Base-by-base conservation (phyloP, 257 asterid genomes). In the Ophiorrhiza pumila region DNA sequence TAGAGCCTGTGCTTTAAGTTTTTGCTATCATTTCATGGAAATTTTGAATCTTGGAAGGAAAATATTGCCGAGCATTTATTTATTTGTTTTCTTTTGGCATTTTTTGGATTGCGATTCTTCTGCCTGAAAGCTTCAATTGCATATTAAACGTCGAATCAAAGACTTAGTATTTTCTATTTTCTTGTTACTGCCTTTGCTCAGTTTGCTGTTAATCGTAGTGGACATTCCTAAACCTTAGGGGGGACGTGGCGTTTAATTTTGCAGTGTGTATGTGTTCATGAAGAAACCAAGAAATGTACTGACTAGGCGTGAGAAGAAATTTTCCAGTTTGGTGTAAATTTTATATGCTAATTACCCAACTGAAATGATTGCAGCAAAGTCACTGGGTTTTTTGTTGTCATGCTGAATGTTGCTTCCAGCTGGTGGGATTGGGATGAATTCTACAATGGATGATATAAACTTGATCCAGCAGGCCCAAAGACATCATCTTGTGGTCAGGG, bases 371-470 rank as follows among this genome's bases (percentile, higher is more conserved):
- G 0, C 49, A 7, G 42, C 6, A 18, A 5, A 10, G 49, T 47
- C 31, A 69, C 56, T 35, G 13, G 50, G 66, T 56, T 23, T 37
- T 27, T 72, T 70, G 69, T 71, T 90, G 96, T 84, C 82, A 95
- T 95, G 99, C 96, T 90, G 96, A 85, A 90, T 89, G 96, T 93
- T 88, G 83, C 92, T 85, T 70, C 91, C 89, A 67, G 81, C 81
- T 84, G 93, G 85, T 81, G 95, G 93, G 80, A 74, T 80, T 72
- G 96, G 84, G 83, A 86, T 95, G 94, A 92, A 79, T 79, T 83
- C 99, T 80, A 75, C 92, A 49, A 89, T 92, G 98, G 98, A 92
- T 85, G 99, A 95, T 68, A 90, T 91, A 78, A 95, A 90, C 86
- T 84, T 92, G 84, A 85, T 95, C 79, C 97, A 95, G 77, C 99